Base-by-base conservation (phyloP, 345 rosid species). In the Populus pruinosa region DNA sequence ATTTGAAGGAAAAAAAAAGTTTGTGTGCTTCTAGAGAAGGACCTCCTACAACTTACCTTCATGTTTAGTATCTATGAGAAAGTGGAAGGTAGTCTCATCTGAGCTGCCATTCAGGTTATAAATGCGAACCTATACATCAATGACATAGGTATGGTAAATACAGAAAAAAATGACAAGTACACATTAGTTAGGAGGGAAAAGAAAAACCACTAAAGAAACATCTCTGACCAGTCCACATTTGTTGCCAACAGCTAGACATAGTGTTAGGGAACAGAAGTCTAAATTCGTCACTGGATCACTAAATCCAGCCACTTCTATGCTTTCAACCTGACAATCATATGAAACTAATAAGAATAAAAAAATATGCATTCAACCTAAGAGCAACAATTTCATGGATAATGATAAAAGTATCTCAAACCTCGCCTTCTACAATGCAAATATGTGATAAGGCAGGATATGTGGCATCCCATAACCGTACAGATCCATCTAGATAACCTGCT, bases 401-500 rank as follows among this genome's bases (percentile, higher is more conserved):
- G 23, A 10, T 23, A 21, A 67, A 66, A 41, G 50, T 72, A 78
- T 41, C 53, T 68, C 82, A 69, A 69, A 92, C 96, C 91, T 90
- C 85, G 67, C 89, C 81, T 78, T 84, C 87, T 56, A 91, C 69
- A 77, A 80, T 73, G 77, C 84, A 87, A 64, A 92, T 82, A 73
- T 82, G 96, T 27, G 86, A 86, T n/a, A 89, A 80, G 76, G 86
- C 69, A 55, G 92, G 93, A 85, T 82, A 88, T 67, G 92, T 89
- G 69, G 96, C 93, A 83, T 91, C 91, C 98, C 97, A 94, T 74
- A 92, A 83, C 79, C 87, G 86, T 81, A 89, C 86, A 79, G 93
- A 90, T 77, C 96, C 98, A 75, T 94, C 93, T 82, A 82, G 86
- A 86, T 94, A 92, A 79, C 98, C 98, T 79, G 96, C 92, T 80